Conservation (phyloP, 331 rosid species). For the Dryas integrifolia region DNA sequence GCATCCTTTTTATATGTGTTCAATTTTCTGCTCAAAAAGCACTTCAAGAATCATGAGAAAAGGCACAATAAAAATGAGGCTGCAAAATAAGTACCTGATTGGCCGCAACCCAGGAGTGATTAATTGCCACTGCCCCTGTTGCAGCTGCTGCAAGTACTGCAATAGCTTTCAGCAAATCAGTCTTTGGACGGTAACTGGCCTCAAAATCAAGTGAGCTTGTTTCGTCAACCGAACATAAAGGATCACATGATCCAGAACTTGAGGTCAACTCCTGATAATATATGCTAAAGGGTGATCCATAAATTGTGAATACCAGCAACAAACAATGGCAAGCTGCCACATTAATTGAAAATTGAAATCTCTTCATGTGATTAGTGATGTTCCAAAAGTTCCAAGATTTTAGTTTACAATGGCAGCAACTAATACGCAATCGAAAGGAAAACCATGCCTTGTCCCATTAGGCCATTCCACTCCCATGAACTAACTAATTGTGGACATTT, state of each 20-base stretch:
- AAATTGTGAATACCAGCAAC: conserved; percentile 21
- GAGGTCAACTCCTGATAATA: conserved; percentile 48
- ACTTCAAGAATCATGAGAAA: conserved; percentile 15
- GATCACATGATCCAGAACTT: conserved; percentile 70
- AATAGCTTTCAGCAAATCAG: conserved; percentile 79
- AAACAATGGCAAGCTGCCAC: neutral
- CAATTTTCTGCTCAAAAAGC: conserved; percentile 9
- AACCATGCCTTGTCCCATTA: neutral
- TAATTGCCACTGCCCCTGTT: conserved; percentile 77
- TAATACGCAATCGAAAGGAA: neutral
- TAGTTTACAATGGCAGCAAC: neutral
- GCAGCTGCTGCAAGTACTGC: conserved; percentile 67
- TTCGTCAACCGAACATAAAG: conserved; percentile 77
- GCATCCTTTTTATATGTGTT: neutral
- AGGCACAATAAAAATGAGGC: conserved; percentile 8
- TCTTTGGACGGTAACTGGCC: conserved; percentile 65
- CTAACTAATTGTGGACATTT: neutral
- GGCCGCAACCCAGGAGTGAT: conserved; percentile 91
- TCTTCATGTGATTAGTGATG: neutral
- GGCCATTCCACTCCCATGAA: neutral
- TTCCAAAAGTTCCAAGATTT: neutral
- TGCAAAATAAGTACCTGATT: conserved; percentile 68
- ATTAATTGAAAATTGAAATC: neutral
- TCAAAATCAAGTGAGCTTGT: conserved; percentile 62
- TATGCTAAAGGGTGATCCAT: conserved; percentile 24